These are phyloP conservation scores for Paragyromitra xinjiangensis DNA, from an alignment of 495 filamentous ascomycete genomes.

Conservation along the genomic window DNA sequence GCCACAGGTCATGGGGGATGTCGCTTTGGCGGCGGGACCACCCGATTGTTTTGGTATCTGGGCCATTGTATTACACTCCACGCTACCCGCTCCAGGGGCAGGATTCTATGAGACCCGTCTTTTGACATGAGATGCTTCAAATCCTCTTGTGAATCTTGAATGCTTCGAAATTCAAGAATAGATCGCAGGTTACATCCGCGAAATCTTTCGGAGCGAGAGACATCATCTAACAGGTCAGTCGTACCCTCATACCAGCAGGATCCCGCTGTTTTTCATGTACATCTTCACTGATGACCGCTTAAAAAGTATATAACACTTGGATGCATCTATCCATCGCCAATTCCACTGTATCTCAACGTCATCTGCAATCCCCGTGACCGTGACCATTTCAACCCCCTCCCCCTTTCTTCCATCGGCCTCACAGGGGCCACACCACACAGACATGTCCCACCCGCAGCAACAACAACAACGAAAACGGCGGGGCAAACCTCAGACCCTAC, in stretches of 20 bases:
- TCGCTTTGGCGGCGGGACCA: constrained; percentile 38
- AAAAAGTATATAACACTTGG: constrained; percentile 38
- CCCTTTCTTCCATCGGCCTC: constrained; percentile 28
- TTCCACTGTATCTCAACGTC: constrained; percentile 32
- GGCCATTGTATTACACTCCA: constrained; percentile 25
- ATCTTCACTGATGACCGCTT: constrained; percentile 28
- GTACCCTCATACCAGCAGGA: constrained; percentile 9
- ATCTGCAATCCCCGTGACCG: constrained; percentile 31
- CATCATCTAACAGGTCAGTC: constrained; percentile 22
- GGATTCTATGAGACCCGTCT: constrained; percentile 8
- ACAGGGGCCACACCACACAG: constrained; percentile 19
- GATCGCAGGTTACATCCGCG: constrained; percentile 34
- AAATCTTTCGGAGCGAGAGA: constrained; percentile 6
- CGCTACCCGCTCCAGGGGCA: constrained; percentile 28
- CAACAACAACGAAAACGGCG: constrained; percentile 2
- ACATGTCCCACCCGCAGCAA: constrained; percentile 33
- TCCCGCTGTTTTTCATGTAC: constrained; percentile 22
- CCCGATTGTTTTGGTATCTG: constrained; percentile 38
- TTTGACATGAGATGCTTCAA: constrained; percentile 11
- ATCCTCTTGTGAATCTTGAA: constrained; percentile 32
- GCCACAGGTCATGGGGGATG: constrained; percentile 17
- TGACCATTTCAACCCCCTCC: constrained; percentile 15
- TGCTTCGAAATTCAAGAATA: constrained; percentile 32
- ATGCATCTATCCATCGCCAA: constrained; percentile 40
- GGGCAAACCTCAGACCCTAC: constrained; percentile 36